A percentile compares a stretch with the other conserved stretches of the same genome.
Conservation (phyloP, 148 eudicot species). For the Amaranthus cruentus region DNA sequence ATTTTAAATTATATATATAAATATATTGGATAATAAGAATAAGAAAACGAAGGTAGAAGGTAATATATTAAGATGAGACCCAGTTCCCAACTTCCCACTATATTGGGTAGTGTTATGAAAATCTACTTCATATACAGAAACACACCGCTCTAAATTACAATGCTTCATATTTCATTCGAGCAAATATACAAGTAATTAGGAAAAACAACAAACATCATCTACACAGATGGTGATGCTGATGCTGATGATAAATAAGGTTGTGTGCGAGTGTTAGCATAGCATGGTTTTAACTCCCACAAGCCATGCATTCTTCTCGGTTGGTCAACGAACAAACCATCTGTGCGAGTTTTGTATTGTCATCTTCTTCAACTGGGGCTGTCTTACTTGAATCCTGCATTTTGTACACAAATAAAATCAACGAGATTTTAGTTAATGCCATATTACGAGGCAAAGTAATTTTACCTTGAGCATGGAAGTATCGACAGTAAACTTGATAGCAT, state of each 20-base stretch:
- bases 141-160: background rate
- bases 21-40: too few relatives aligned
- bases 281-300: constrained; percentile 68
- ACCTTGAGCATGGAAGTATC: constrained; percentile 77
- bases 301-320: constrained; percentile 81
- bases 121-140: constrained; percentile 10
- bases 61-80: background rate
- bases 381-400: constrained; percentile 49
- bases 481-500: constrained; percentile 96
- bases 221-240: background rate
- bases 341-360: constrained; percentile 52
- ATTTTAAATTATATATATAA: too few relatives aligned
- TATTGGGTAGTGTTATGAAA: background rate
- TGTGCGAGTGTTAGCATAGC: background rate
- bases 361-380: constrained; percentile 24
- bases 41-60: background rate
- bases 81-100: background rate
- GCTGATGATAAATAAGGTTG: background rate
- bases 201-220: background rate
- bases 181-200: background rate
- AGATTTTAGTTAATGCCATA: background rate
- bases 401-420: background rate
- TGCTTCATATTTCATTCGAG: background rate
- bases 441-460: background rate
- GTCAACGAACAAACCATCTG: constrained; percentile 81